Percentiles rank a stretch among this genome's conserved stretches.
These are phyloP conservation scores for Capsella rubella DNA, from an alignment of 441 rosid species.

Conservation along the genomic window DNA sequence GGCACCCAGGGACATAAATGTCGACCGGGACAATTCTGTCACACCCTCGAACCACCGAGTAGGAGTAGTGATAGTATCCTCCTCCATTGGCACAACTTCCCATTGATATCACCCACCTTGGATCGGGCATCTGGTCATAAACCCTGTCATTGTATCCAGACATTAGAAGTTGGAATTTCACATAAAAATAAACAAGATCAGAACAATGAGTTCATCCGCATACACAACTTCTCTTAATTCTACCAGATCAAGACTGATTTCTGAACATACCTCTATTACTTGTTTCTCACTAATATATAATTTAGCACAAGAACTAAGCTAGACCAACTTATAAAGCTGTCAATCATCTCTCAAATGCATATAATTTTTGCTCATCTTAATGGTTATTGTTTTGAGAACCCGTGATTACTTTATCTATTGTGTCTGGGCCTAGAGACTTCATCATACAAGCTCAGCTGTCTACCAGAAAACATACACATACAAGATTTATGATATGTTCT, in stretches of 20 bases:
- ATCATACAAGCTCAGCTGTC: slow-evolving; percentile 1
- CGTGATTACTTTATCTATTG: not conserved
- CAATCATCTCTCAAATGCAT: slow-evolving; percentile 17
- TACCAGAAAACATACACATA: not conserved
- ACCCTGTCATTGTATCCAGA: slow-evolving; percentile 63
- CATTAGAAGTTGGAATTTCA: slow-evolving; percentile 28
- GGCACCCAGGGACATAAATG: slow-evolving; percentile 97
- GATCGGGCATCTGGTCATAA: slow-evolving; percentile 98
- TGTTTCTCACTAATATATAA: not conserved
- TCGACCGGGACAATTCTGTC: slow-evolving; percentile 98
- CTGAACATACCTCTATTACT: not conserved
- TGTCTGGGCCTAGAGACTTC: not conserved
- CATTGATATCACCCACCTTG: slow-evolving; percentile 98
- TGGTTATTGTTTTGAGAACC: not conserved
- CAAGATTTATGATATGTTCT: not conserved
- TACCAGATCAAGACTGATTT: not conserved
- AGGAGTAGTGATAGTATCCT: slow-evolving; percentile 97
- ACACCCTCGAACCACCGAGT: slow-evolving; percentile 96
- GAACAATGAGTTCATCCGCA: not conserved
- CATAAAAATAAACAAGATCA: slow-evolving; percentile 4
- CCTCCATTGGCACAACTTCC: slow-evolving; percentile 99
- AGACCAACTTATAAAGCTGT: not conserved
- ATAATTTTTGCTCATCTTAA: not conserved
- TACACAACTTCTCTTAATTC: not conserved
- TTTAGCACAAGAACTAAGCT: not conserved